Percentiles rank a stretch among this genome's conserved stretches.
Conservation (phyloP, 129 eudicot species). For the Pseudognaphalium luteoalbum region DNA sequence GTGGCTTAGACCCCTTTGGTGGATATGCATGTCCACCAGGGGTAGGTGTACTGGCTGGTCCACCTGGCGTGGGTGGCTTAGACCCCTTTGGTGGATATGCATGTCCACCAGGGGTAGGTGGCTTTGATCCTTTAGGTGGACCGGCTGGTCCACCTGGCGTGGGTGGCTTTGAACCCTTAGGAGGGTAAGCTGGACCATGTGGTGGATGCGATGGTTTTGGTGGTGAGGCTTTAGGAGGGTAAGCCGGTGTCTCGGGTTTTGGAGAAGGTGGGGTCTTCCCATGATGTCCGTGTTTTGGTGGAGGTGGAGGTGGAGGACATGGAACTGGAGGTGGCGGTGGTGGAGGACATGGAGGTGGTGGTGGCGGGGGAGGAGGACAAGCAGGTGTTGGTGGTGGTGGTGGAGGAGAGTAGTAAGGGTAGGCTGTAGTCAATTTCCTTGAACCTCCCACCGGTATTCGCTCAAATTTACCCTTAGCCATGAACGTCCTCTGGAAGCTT, state of each 20-base stretch:
- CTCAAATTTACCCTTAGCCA: background rate
- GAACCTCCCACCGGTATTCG: conserved; percentile 16
- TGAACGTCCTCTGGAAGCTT: background rate
- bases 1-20: conserved; percentile 30
- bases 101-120: conserved; percentile 31
- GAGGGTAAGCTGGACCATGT: conserved; percentile 25
- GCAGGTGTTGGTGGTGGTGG: conserved; percentile 40
- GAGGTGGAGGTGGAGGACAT: conserved; percentile 43
- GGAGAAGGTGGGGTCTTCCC: conserved; percentile 37
- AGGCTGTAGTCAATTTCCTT: conserved; percentile 35
- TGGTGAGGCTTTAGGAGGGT: conserved; percentile 37
- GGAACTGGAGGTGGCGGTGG: conserved; percentile 39
- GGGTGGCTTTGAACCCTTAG: conserved; percentile 28
- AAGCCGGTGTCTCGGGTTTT: conserved; percentile 29
- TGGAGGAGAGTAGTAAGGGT: conserved; percentile 51
- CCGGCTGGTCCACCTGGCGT: conserved; percentile 29
- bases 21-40: no score
- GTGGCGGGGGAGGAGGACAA: conserved; percentile 28
- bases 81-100: conserved; percentile 25
- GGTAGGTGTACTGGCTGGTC: conserved; percentile 36
- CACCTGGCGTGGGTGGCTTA: conserved; percentile 26
- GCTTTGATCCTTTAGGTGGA: conserved; percentile 35
- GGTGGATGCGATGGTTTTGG: conserved; percentile 37
- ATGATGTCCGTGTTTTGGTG: conserved; percentile 32
- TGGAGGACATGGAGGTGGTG: conserved; percentile 37